These are phyloP conservation scores for Clonostachys chloroleuca DNA, from an alignment of 2,329 filamentous ascomycete species.

Conservation along the genomic window DNA sequence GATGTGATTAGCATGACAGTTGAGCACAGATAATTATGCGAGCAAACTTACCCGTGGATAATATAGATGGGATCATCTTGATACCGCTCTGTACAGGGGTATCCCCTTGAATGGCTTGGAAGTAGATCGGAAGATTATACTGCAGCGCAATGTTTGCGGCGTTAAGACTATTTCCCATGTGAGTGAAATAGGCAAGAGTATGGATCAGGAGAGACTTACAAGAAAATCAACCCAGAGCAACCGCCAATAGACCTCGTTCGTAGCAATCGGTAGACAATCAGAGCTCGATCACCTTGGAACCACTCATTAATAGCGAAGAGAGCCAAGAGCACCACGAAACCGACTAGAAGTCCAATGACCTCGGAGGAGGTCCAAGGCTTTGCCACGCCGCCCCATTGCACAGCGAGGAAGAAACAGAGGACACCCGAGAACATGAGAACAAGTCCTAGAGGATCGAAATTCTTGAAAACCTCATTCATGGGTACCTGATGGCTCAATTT, in stretches of 20 bases:
- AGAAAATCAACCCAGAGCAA: constrained; percentile 22
- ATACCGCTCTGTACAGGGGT: constrained; percentile 1
- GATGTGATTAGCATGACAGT: neutral
- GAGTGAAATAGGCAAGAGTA: neutral
- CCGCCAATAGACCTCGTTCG: neutral
- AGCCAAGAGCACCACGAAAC: constrained; percentile 35
- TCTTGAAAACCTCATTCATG: constrained; percentile 27
- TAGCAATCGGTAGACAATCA: neutral
- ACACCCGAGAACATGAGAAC: constrained; percentile 44
- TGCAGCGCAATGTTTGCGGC: neutral
- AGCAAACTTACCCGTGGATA: neutral
- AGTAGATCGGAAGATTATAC: constrained; percentile 40
- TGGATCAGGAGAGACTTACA: constrained; percentile 1
- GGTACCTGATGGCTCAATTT: constrained; percentile 20
- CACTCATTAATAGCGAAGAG: constrained; percentile 26
- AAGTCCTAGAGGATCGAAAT: constrained; percentile 44
- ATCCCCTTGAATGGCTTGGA: constrained; percentile 35
- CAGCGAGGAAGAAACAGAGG: constrained; percentile 46
- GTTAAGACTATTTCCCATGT: too few species aligned
- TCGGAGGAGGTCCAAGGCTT: constrained; percentile 42
- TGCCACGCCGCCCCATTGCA: constrained; percentile 51
- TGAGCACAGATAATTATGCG: neutral
- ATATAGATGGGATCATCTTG: constrained; percentile 3
- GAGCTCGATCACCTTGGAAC: neutral
- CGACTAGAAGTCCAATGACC: constrained; percentile 46